Evolutionary conservation across 345 rosid species (phyloP).

Genomic region (Salix dunnii): DNA sequence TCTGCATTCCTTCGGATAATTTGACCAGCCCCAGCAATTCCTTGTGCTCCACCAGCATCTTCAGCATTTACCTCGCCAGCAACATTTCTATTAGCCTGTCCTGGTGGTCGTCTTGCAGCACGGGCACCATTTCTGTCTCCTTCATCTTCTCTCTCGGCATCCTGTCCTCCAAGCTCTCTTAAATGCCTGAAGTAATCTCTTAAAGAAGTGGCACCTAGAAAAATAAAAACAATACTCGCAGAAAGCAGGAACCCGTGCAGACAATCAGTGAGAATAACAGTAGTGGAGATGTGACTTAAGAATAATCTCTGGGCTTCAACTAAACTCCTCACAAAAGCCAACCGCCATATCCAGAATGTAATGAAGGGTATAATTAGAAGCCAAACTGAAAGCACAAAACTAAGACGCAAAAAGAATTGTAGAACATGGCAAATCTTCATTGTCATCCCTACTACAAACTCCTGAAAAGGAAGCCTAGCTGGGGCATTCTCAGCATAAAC

Average conservation of each 20-base stretch:
- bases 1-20: constrained; percentile 78
- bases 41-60: constrained; percentile 75
- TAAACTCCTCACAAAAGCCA: constrained; percentile 91
- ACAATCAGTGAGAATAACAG: constrained; percentile 88
- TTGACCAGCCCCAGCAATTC: constrained; percentile 78
- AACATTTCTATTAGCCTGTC: constrained; percentile 71
- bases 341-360: constrained; percentile 93
- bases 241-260: constrained; percentile 97
- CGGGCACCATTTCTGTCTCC: constrained; percentile 90
- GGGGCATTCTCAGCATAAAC: constrained; percentile 98
- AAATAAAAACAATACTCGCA: constrained; percentile 93
- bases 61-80: constrained; percentile 76
- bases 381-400: constrained; percentile 96
- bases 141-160: constrained; percentile 89
- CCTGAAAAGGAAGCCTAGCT: constrained; percentile 96
- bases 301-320: constrained; percentile 91
- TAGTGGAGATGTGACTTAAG: constrained; percentile 81
- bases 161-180: constrained; percentile 92
- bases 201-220: constrained; percentile 92
- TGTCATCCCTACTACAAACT: constrained; percentile 90
- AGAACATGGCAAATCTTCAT: constrained; percentile 91
- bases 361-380: constrained; percentile 92
- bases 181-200: constrained; percentile 95
- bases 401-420: constrained; percentile 87
- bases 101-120: constrained; percentile 72